Base-by-base conservation (phyloP, 2,329 filamentous ascomycete genomes). In the Cytospora mali region DNA sequence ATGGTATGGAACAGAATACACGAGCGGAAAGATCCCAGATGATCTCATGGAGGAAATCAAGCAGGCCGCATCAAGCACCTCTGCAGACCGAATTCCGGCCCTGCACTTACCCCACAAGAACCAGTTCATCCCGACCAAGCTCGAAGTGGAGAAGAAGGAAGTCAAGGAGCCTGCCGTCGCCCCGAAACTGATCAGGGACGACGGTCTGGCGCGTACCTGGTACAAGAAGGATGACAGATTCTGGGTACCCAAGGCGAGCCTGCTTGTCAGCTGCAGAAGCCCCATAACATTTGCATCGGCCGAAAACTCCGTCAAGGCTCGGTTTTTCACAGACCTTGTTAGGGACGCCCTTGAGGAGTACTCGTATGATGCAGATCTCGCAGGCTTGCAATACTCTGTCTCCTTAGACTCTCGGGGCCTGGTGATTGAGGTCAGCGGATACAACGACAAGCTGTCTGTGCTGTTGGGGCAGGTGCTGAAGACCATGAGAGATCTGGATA, bases 221-320 rank as follows among this genome's bases (percentile, higher is more conserved):
- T 97, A 88, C 81, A 99, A 99, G 81, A 98, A 98, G 77, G 95
- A 99, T 71, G 95, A 99, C 70, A 93, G 89, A 0, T 99, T 98
- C 76, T 98, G 94, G 93, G 95, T 98, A 11, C 95, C 95, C 10
- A 97, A 96, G 75, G 95, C 92, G 4, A 95, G 93, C 64, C 80
- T 98, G 21, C 85, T 93, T 67, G 86, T 97, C 67, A 92, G 88
- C 68, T 82, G 96, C 68, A 86, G 88, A 69, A 96, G 89, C 64
- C 90, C 93, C 0, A 77, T 96, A 52, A 87, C 91, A n/a, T 88
- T 87, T 73, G 84, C 91, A 1, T 93, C 91, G 5, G 90, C 93
- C 1, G 88, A 90, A 62, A 93, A 90, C 66, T 82, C 86, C 33
- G 87, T 96, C 64, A 92, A 95, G 72, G 85, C 90, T 2, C 87